Base-by-base conservation (phyloP, 768 basidiomycete genomes). In the Royoungia palumana region DNA sequence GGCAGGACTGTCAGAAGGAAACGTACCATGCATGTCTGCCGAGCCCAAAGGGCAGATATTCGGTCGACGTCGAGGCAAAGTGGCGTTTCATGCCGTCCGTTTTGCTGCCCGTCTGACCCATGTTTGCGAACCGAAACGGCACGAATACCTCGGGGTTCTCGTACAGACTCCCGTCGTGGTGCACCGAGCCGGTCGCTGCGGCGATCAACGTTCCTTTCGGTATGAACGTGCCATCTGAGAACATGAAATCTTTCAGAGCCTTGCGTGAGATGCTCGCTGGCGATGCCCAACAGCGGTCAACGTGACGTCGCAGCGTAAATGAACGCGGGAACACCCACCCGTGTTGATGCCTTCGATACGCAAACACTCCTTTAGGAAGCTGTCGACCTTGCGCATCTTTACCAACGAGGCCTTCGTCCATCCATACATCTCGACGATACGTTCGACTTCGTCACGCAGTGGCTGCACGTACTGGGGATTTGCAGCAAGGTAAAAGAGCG, bases 71-170 rank as follows among this genome's bases (percentile, higher is more conserved):
- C 10, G 66, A 59, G 17, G 66, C 59, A 37, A 72, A 65, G 37
- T 69, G 70, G 41, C 70, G 55, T 48, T 68, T 71, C 4, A 50
- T 41, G 6, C 46, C 50, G 7, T 70, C 70, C 6, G 51, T 68
- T 3, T 67, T 60, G 20, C 72, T 34, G n/a, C 44, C 49, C 6
- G 30, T 21, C 22, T 16, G 59, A 44, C 66, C 59, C 51, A 69
- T 65, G 9, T 67, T 58, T 1, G 67, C 63, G 52, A 79, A 81
- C 7, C 81, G 76, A 35, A 50, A 58, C 0, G 57, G 56, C 22
- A 51, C 35, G 42, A 59, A 59, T 9, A n/a, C 14, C 0, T 61
- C 24, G 2, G 76, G 56, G 25, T 72, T 59, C 1, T 67, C 53
- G 42, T 77, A 75, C 12, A 48, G 9, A 17, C 47, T 35, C 1